Evolutionary conservation across 129 eudicot species (phyloP), one percentile per base, ranked within the genome.

Genomic region (Calendula officinalis): DNA sequence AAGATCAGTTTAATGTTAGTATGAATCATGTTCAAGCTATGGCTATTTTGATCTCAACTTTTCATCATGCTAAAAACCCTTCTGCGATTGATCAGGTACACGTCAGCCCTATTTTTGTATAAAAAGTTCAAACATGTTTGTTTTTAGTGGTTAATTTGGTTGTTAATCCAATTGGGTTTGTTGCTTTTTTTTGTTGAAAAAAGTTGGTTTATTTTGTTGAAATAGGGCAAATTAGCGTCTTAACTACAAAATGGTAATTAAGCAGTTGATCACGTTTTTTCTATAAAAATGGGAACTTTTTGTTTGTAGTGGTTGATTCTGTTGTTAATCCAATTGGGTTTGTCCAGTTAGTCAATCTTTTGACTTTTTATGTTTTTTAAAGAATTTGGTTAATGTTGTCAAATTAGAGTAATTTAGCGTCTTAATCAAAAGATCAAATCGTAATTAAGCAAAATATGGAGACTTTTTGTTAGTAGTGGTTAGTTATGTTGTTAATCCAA

Each of bases 1-100:
- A 92, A 50, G 99, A 92, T 83, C 99, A 92, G 95, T 92, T 92
- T 62, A 88, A 92, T 81, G 96, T 92, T 41, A 92, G 99, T 71
- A 83, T 92, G 99, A 88, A 88, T 59, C 99, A 92, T 80, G 75
- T 92, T 33, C 99, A 92, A 78, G 96, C 99, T 49, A 92, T 92
- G 96, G 79, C 99, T 37, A 87, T 88, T 60, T 75, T 92, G 83
- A 85, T 92, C 72, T 85, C 95, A 40, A 92, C 88, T 69, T 92
- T 92, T 15, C 96, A 92, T 76, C 99, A 92, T 79, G 91, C 76
- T 48, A 92, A 79, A 74, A 77, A 67, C 46, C 96, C 99, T 35
- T 85, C 99, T 49, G 99, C 99, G 27, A 92, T 88, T 75, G 96
- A 92, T 85, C 99, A 92, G 99, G 99, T 92, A 78, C 53, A 27